These are phyloP conservation scores for Psilocybe mexicana DNA, from an alignment of 1,284 basidiomycete genomes.

Conservation along the genomic window DNA sequence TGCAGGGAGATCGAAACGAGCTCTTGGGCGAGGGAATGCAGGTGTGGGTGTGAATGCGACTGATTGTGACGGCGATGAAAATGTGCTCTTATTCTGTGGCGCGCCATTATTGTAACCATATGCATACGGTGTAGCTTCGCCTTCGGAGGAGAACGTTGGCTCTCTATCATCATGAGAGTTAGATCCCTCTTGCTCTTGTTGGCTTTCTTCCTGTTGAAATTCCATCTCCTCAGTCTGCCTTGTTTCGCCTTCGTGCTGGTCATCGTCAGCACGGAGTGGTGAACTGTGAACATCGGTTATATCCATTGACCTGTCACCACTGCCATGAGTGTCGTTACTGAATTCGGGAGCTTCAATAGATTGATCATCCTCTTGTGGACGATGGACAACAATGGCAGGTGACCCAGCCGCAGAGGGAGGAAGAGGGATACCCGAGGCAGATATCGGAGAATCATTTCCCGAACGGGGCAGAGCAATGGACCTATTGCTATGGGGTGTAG, in stretches of 20 bases:
- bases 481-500: constrained; percentile 60
- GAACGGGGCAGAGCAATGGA: constrained; percentile 43
- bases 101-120: constrained; percentile 19
- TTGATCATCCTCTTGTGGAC: constrained; percentile 25
- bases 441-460: constrained; percentile 46
- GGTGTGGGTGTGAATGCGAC: constrained; percentile 65
- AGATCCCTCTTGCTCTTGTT: constrained; percentile 10
- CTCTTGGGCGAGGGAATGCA: constrained; percentile 57
- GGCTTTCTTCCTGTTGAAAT: constrained; percentile 18
- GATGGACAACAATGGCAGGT: constrained; percentile 38
- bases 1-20: constrained; percentile 56
- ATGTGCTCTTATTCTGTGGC: constrained; percentile 16
- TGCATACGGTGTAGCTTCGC: constrained; percentile 33
- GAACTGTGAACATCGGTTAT: constrained; percentile 49
- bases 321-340: constrained; percentile 32
- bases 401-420: constrained; percentile 57
- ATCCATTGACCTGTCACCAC: constrained; percentile 45
- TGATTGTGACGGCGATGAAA: constrained; percentile 49
- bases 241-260: constrained; percentile 6
- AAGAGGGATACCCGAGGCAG: constrained; percentile 50
- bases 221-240: constrained; percentile 14
- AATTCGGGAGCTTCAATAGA: constrained; percentile 26
- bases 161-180: constrained; percentile 42
- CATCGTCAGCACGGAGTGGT: constrained; percentile 31
- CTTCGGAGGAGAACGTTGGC: constrained; percentile 70